Evolutionary conservation across 495 filamentous ascomycete species (phyloP), one percentile per base, ranked within the genome.

Genomic region (Alectoria sarmentosa): DNA sequence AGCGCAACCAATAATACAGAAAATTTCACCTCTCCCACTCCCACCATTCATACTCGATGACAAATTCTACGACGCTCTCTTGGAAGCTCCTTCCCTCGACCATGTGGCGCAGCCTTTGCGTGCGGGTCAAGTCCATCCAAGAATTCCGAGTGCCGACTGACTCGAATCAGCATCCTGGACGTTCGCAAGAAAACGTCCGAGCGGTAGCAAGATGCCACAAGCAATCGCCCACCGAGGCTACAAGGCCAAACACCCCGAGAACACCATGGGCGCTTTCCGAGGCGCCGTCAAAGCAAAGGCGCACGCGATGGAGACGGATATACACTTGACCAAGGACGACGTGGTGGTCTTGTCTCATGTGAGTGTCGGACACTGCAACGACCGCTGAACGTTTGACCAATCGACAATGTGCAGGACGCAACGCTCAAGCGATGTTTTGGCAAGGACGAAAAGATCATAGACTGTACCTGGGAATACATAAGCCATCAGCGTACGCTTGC

Each of bases 271-370:
- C 19, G 89, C 90, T 11, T 94, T 96, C 75, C 75, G 78, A 49
- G 86, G 78, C 4, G 93, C 92, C 7, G 79, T 92, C 0, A 76
- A 82, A 21, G 84, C 83, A 32, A 91, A 91, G 36, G 84, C 87
- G 4, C 82, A 96, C 71, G 92, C 90, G 0, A 76, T 98, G 23
- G 93, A 98, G 75, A 91, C 90, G 13, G 92, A 98, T 72, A 71
- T 97, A 23, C 93, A 96, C 69, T 71, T 96, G 30, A 86, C 90
- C 2, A 85, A 82, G 62, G 93, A 98, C 72, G 85, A 87, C 14
- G 86, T 96, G 0, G 88, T 97, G 1, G 89, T 98, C 21, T 74
- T 96, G 7, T 89, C 88, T 38, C 90, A 94, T 77, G 90, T 92
- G 77, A 71, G 84, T 69, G 21, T 13, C 32, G n/a, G n/a, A 46